Evolutionary conservation across 2,329 filamentous ascomycete genomes (phyloP).

Genomic region (Didymellaceae sp.): DNA sequence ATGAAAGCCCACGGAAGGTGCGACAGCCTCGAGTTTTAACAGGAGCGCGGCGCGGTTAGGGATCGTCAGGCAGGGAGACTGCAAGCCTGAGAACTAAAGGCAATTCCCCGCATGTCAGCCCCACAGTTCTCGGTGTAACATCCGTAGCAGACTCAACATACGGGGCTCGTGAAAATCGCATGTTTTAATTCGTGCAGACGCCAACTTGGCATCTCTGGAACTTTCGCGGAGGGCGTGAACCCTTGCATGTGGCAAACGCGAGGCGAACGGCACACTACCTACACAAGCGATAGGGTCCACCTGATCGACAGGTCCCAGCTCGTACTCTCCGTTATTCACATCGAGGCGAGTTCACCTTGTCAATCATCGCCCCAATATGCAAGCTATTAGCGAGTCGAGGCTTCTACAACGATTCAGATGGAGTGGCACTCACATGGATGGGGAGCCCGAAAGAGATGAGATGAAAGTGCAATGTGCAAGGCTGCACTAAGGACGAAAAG

Average conservation of each 20-base stretch:
- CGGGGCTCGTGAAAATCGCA: too few species aligned
- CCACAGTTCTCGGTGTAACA: conserved; percentile 16
- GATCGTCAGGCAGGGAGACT: conserved; percentile 6
- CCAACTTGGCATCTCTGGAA: conserved; percentile 2
- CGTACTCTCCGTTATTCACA: neutral
- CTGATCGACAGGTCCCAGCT: conserved; percentile 9
- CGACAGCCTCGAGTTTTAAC: conserved; percentile 9
- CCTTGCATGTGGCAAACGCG: conserved; percentile 3
- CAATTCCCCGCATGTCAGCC: conserved; percentile 16
- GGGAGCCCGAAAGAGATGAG: conserved; percentile 4
- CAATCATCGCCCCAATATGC: too few species aligned
- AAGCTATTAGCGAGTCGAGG: neutral
- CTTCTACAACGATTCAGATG: neutral
- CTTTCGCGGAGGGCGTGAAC: conserved; percentile 4
- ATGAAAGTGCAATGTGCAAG: neutral
- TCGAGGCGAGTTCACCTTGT: neutral
- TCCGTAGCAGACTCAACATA: neutral
- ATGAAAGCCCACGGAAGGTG: neutral
- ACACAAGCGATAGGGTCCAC: conserved; percentile 6
- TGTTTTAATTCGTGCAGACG: neutral
- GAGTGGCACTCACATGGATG: neutral
- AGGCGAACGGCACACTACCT: neutral
- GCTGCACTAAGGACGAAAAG: neutral
- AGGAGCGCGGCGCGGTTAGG: conserved; percentile 3
- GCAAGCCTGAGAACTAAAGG: neutral